A percentile compares a stretch with the other conserved stretches of the same genome.
Evolutionary conservation across 2,329 filamentous ascomycete genomes (phyloP).

Genomic region (Aspergillus pseudotamarii): DNA sequence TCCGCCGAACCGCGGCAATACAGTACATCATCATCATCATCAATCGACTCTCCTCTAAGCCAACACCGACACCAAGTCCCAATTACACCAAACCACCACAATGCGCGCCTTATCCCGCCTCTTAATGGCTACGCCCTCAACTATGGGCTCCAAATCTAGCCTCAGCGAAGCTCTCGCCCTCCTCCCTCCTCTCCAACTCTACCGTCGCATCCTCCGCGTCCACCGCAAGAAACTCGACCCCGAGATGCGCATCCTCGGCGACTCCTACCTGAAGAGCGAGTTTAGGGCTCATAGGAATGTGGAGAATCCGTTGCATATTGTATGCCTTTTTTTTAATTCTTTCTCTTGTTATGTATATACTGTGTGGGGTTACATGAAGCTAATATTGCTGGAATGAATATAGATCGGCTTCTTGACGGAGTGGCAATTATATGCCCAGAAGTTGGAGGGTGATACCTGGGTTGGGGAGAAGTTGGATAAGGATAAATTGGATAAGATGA

Average conservation of each 20-base stretch:
- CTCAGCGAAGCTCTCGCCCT: slow-evolving; percentile 64
- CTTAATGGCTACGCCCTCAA: slow-evolving; percentile 44
- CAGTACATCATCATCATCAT: not conserved
- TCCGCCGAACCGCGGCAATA: not conserved
- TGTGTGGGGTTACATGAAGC: not conserved
- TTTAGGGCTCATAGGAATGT: slow-evolving; percentile 81
- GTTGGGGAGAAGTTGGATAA: slow-evolving; percentile 80
- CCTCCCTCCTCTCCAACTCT: slow-evolving; percentile 84
- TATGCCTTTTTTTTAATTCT: slow-evolving; percentile 47
- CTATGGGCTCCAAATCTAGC: slow-evolving; percentile 43
- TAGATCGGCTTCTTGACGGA: slow-evolving; percentile 94
- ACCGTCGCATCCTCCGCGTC: slow-evolving; percentile 81
- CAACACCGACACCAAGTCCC: not conserved
- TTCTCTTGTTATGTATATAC: not conserved
- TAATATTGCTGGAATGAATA: not conserved
- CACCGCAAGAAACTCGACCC: slow-evolving; percentile 76
- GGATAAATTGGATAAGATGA: slow-evolving; percentile 88
- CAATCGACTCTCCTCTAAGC: not conserved
- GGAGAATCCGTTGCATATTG: slow-evolving; percentile 90
- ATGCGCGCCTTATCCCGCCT: slow-evolving; percentile 43
- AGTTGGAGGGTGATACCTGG: slow-evolving; percentile 86
- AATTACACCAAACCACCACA: slow-evolving; percentile 11
- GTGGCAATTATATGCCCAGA: slow-evolving; percentile 94
- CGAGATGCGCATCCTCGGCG: slow-evolving; percentile 79
- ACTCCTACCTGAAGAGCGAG: slow-evolving; percentile 91